A percentile compares a stretch with the other conserved stretches of the same genome.
Conservation (phyloP, 108 stramenopile species). For the Aurantiochytrium sp. region DNA sequence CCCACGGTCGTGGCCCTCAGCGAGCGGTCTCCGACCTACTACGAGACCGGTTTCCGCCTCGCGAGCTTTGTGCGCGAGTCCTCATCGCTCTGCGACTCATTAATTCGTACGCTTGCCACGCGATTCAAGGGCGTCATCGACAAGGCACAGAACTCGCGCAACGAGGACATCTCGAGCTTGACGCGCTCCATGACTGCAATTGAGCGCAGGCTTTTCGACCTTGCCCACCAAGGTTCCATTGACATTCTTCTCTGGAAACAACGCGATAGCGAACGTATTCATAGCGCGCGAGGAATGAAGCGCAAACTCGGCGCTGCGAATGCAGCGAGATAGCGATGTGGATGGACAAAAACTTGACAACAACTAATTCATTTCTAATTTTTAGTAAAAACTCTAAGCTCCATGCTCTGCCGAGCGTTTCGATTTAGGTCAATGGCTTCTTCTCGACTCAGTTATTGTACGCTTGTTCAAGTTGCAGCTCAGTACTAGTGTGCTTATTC, state of each 20-base stretch:
- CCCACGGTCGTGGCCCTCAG: not conserved
- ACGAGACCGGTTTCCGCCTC: not conserved
- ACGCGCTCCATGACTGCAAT: not conserved
- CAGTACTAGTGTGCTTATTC: not conserved
- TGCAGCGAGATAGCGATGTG: not conserved
- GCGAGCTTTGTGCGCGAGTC: not conserved
- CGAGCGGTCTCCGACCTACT: not conserved
- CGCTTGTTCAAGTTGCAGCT: not conserved
- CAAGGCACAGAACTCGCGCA: slow-evolving; percentile 16
- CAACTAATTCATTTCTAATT: not conserved
- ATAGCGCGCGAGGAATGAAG: not conserved
- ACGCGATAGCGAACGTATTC: not conserved
- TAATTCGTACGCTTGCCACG: not conserved
- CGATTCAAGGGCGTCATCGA: not conserved
- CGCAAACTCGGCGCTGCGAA: not conserved
- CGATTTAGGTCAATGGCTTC: not conserved
- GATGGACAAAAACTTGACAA: too few relatives aligned
- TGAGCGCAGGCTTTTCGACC: not conserved
- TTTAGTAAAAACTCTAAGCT: not conserved
- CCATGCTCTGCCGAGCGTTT: not conserved
- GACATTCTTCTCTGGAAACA: not conserved
- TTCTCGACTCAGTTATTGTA: not conserved
- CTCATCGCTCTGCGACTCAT: not conserved
- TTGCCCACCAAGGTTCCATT: not conserved
- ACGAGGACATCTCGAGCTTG: not conserved